Evolutionary conservation across 768 basidiomycete genomes (phyloP).

Genomic region (Xerocomellus amylosporus): DNA sequence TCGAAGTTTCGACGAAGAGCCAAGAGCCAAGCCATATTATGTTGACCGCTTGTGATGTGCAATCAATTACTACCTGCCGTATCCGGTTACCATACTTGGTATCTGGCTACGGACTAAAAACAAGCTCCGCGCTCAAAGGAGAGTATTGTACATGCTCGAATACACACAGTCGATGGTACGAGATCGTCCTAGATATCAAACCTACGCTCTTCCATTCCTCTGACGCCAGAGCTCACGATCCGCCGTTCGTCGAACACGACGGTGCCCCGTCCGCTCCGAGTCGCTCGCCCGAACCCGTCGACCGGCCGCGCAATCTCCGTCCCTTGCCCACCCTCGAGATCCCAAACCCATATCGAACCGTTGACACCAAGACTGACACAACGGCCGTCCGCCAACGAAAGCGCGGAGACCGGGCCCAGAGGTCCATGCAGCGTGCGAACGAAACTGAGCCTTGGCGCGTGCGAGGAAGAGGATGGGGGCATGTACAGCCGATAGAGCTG

Average conservation of each 20-base stretch:
- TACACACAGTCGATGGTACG: not conserved
- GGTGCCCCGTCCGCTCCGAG: constrained; percentile 33
- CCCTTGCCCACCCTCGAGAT: constrained; percentile 58
- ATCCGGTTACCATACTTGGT: not conserved
- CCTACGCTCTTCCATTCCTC: constrained; percentile 34
- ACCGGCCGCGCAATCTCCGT: constrained; percentile 31
- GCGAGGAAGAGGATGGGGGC: constrained; percentile 49
- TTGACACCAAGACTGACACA: constrained; percentile 73
- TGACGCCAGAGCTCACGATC: constrained; percentile 49
- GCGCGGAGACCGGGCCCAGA: constrained; percentile 57
- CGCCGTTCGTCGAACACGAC: constrained; percentile 74
- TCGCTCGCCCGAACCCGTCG: constrained; percentile 35
- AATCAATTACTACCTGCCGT: constrained; percentile 16
- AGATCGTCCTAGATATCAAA: constrained; percentile 31
- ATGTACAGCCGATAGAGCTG: constrained; percentile 75
- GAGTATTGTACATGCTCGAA: not conserved
- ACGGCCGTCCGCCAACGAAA: constrained; percentile 77
- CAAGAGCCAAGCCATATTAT: constrained; percentile 16
- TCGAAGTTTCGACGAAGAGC: not conserved
- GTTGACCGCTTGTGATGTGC: not conserved
- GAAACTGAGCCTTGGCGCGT: constrained; percentile 65
- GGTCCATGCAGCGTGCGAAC: constrained; percentile 72
- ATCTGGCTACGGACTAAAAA: not conserved
- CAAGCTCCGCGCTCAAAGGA: not conserved
- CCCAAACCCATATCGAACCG: constrained; percentile 84